A percentile compares a stretch with the other conserved stretches of the same genome.
These are phyloP conservation scores for Phytophthora idaei DNA, from an alignment of 352 stramenopile genomes.

Conservation along the genomic window DNA sequence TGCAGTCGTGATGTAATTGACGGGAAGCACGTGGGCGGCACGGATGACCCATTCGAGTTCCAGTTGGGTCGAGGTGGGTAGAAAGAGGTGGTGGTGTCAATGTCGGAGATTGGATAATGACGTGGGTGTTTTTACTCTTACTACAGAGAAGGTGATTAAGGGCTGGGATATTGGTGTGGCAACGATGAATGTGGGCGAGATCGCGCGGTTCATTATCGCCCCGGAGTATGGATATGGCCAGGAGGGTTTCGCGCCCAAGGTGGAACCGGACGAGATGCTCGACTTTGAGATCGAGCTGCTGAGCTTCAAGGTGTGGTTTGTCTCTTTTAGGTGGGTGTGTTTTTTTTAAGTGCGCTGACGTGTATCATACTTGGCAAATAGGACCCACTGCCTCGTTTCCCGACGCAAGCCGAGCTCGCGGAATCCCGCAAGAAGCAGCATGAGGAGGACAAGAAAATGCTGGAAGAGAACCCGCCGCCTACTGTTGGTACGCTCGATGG, in stretches of 20 bases:
- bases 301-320: conserved; percentile 59
- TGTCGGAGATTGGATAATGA: conserved; percentile 9
- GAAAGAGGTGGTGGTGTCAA: background rate
- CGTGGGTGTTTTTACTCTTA: background rate
- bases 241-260: conserved; percentile 82
- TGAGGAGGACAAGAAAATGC: conserved; percentile 85
- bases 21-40: conserved; percentile 82
- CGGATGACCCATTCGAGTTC: conserved; percentile 87
- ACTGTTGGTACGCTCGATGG: conserved; percentile 57
- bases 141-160: conserved; percentile 84
- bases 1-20: conserved; percentile 78
- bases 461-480: conserved; percentile 83
- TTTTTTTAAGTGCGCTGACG: too few relatives aligned
- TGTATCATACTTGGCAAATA: conserved; percentile 19
- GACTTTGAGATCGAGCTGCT: conserved; percentile 89
- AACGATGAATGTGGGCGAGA: conserved; percentile 79
- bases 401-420: conserved; percentile 79
- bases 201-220: conserved; percentile 85
- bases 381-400: conserved; percentile 83
- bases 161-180: conserved; percentile 86
- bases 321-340: too few relatives aligned
- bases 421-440: conserved; percentile 83
- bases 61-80: conserved; percentile 72
- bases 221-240: conserved; percentile 82
- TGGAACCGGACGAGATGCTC: conserved; percentile 84